Evolutionary conservation across 208 protist genomes (phyloP).

Genomic region (Acanthamoeba triangularis): DNA sequence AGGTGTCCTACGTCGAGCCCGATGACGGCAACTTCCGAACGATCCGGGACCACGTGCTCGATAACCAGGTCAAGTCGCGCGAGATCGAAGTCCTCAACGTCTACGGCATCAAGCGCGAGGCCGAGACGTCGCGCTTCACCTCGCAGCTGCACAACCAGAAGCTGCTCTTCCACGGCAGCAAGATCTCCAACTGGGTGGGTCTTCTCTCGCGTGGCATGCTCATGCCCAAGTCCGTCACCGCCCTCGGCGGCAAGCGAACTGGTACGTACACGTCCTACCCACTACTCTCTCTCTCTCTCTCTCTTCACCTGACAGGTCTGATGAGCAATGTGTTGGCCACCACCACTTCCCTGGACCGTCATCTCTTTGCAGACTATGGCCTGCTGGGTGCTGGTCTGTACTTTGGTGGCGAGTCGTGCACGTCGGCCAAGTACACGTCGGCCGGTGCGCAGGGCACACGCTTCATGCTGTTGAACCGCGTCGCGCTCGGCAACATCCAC

Average conservation of each 20-base stretch:
- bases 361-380: background rate
- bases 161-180: constrained; percentile 48
- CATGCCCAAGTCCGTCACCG: constrained; percentile 74
- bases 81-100: constrained; percentile 24
- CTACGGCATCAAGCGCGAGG: constrained; percentile 34
- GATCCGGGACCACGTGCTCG: background rate
- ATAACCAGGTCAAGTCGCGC: constrained; percentile 7
- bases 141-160: constrained; percentile 39
- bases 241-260: constrained; percentile 50
- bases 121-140: background rate
- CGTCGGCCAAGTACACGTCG: constrained; percentile 42
- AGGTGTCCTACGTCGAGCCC: background rate
- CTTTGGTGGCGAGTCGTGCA: constrained; percentile 71
- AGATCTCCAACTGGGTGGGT: constrained; percentile 79
- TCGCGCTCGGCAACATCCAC: constrained; percentile 73
- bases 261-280: too few species aligned
- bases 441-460: background rate
- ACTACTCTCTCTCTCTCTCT: background rate
- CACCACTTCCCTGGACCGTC: background rate
- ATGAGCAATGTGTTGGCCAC: background rate
- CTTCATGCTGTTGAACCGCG: constrained; percentile 57
- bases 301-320: background rate
- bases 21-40: background rate
- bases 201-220: constrained; percentile 78
- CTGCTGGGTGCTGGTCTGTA: constrained; percentile 78